Evolutionary conservation across 2,329 filamentous ascomycete species (phyloP).

Genomic region (Plenodomus lindquistii): DNA sequence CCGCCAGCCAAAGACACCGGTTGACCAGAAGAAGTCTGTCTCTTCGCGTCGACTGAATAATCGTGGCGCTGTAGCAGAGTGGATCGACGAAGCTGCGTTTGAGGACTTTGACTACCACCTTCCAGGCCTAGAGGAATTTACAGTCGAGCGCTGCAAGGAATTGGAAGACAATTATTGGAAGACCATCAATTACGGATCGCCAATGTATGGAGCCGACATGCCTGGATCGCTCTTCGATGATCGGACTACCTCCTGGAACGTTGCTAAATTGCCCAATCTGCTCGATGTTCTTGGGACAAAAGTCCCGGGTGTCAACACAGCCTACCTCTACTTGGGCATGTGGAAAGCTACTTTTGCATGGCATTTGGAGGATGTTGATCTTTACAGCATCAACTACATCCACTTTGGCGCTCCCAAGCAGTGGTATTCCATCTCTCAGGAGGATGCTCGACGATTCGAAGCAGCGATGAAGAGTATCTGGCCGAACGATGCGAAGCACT

Average conservation of each 20-base stretch:
- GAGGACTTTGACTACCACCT: slow-evolving; percentile 89
- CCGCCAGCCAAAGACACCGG: slow-evolving; percentile 49
- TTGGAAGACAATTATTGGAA: slow-evolving; percentile 97
- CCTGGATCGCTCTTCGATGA: slow-evolving; percentile 94
- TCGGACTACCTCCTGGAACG: slow-evolving; percentile 81
- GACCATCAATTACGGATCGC: slow-evolving; percentile 90
- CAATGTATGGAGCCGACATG: slow-evolving; percentile 95
- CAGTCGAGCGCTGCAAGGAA: slow-evolving; percentile 88
- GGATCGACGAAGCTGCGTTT: slow-evolving; percentile 88
- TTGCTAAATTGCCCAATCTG: slow-evolving; percentile 91
- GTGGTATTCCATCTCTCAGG: slow-evolving; percentile 99
- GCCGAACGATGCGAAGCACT: slow-evolving; percentile 93
- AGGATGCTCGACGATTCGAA: slow-evolving; percentile 90
- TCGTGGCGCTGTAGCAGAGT: slow-evolving; percentile 73
- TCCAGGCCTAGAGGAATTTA: slow-evolving; percentile 82
- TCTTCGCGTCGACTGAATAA: slow-evolving; percentile 88
- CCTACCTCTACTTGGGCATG: slow-evolving; percentile 97
- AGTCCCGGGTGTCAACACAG: slow-evolving; percentile 96
- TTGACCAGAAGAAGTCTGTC: slow-evolving; percentile 64
- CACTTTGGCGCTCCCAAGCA: slow-evolving; percentile 98
- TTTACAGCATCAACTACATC: slow-evolving; percentile 99
- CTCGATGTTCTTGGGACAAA: slow-evolving; percentile 93
- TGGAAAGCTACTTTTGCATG: slow-evolving; percentile 99
- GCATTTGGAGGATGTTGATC: slow-evolving; percentile 97
- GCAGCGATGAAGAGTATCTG: slow-evolving; percentile 93